Evolutionary conservation across 768 basidiomycete species (phyloP).

Genomic region (Pluteus cervinus): DNA sequence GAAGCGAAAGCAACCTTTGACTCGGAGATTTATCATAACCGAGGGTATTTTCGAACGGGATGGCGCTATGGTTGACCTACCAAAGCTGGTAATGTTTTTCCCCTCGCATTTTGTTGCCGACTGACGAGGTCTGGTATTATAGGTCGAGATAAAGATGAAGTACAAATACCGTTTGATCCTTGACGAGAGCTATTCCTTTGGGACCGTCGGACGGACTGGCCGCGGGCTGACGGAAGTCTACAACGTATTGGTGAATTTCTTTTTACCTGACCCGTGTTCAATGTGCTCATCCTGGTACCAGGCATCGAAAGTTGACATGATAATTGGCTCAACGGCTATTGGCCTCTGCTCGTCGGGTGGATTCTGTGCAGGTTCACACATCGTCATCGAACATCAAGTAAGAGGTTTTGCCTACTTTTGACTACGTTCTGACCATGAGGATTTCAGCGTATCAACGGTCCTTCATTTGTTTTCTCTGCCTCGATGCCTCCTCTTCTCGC

Average conservation of each 20-base stretch:
- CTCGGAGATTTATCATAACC: slow-evolving; percentile 90
- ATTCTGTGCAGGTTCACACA: slow-evolving; percentile 86
- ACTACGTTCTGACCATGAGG: background rate
- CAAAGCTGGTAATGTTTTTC: slow-evolving; percentile 69
- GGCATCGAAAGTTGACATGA: slow-evolving; percentile 90
- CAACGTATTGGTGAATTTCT: slow-evolving; percentile 73
- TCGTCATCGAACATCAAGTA: slow-evolving; percentile 87
- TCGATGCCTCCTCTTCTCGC: slow-evolving; percentile 88
- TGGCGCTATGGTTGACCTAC: slow-evolving; percentile 87
- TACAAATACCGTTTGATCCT: slow-evolving; percentile 95
- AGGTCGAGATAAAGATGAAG: slow-evolving; percentile 93
- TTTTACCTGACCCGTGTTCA: background rate
- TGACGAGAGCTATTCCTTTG: slow-evolving; percentile 93
- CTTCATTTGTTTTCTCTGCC: slow-evolving; percentile 94
- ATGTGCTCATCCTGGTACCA: slow-evolving; percentile 17
- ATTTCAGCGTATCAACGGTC: slow-evolving; percentile 85
- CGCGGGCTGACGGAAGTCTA: slow-evolving; percentile 93
- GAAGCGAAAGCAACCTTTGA: slow-evolving; percentile 76
- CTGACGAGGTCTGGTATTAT: slow-evolving; percentile 1
- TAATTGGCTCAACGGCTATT: slow-evolving; percentile 86
- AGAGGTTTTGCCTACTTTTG: slow-evolving; percentile 5
- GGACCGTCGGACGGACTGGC: slow-evolving; percentile 87
- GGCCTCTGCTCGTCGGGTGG: slow-evolving; percentile 83
- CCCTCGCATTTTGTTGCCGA: background rate
- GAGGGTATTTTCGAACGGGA: slow-evolving; percentile 97